Evolutionary conservation across 306 rosid species (phyloP).

Genomic region (Fragaria iinumae): DNA sequence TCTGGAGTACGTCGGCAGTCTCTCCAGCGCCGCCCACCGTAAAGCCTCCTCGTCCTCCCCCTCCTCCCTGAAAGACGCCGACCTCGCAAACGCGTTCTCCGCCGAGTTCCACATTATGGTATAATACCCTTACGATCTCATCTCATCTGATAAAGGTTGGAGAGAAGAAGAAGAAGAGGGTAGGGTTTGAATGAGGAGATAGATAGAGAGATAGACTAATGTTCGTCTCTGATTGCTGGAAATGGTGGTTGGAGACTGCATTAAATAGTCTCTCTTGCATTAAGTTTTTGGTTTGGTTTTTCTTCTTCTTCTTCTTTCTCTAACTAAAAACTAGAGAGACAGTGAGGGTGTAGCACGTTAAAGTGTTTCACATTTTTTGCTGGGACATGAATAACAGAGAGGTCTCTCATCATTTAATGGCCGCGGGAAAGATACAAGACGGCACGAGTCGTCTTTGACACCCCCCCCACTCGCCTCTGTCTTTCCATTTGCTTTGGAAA

Average conservation of each 20-base stretch:
- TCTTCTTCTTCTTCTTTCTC: constrained; percentile 11
- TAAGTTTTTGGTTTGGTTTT: constrained; percentile 19
- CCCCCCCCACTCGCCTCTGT: neutral
- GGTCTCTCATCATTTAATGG: constrained; percentile 14
- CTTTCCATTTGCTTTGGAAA: neutral
- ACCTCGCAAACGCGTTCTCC: constrained; percentile 62
- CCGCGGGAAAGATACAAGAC: constrained; percentile 10
- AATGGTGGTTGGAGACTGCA: constrained; percentile 65
- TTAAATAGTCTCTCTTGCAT: constrained; percentile 39
- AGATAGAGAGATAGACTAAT: neutral
- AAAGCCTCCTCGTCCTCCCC: constrained; percentile 84
- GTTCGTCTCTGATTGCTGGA: constrained; percentile 20
- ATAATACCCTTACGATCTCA: neutral
- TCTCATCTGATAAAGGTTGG: neutral
- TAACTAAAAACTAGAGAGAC: neutral
- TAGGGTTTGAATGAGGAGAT: constrained; percentile 4
- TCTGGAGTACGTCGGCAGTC: constrained; percentile 80
- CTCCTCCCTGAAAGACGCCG: constrained; percentile 55
- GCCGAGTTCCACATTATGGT: constrained; percentile 86
- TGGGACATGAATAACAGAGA: constrained; percentile 6
- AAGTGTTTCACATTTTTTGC: constrained; percentile 29
- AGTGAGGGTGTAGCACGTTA: constrained; percentile 14
- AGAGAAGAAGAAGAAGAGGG: neutral
- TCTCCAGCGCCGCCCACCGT: constrained; percentile 96
- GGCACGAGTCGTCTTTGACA: neutral